These are phyloP conservation scores for Suillus plorans DNA, from an alignment of 768 basidiomycete genomes.

Conservation along the genomic window DNA sequence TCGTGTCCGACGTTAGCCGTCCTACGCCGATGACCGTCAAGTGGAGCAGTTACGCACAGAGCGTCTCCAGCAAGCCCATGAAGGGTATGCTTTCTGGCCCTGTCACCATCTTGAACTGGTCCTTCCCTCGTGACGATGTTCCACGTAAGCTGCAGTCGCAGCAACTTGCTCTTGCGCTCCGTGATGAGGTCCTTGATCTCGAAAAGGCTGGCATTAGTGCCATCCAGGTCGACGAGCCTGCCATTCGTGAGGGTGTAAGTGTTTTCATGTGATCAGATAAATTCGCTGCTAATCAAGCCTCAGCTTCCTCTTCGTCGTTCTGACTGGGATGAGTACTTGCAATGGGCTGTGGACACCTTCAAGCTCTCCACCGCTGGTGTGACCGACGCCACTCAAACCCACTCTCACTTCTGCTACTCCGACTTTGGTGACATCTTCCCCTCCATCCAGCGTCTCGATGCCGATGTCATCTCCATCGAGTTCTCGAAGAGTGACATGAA, in stretches of 20 bases:
- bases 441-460: conserved; percentile 93
- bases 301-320: conserved; percentile 91
- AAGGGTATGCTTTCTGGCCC: conserved; percentile 99
- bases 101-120: conserved; percentile 99
- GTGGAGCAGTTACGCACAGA: conserved; percentile 97
- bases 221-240: conserved; percentile 99
- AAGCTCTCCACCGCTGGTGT: conserved; percentile 97
- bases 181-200: conserved; percentile 97
- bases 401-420: conserved; percentile 99
- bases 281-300: conserved; percentile 13
- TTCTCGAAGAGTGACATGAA: conserved; percentile 99
- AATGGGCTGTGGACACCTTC: conserved; percentile 99
- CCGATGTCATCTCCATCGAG: conserved; percentile 98
- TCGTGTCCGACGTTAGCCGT: conserved; percentile 97
- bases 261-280: not conserved
- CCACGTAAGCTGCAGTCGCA: conserved; percentile 95
- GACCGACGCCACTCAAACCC: conserved; percentile 89
- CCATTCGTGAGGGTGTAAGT: conserved; percentile 96
- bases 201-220: conserved; percentile 95
- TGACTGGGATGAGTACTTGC: conserved; percentile 96
- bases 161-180: conserved; percentile 96
- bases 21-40: conserved; percentile 90
- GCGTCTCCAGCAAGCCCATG: conserved; percentile 90
- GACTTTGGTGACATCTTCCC: conserved; percentile 99
- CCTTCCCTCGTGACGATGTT: conserved; percentile 99